A percentile compares a stretch with the other conserved stretches of the same genome.
These are phyloP conservation scores for Starmerella scarabaei DNA, from an alignment of 805 yeast genomes.

Conservation along the genomic window DNA sequence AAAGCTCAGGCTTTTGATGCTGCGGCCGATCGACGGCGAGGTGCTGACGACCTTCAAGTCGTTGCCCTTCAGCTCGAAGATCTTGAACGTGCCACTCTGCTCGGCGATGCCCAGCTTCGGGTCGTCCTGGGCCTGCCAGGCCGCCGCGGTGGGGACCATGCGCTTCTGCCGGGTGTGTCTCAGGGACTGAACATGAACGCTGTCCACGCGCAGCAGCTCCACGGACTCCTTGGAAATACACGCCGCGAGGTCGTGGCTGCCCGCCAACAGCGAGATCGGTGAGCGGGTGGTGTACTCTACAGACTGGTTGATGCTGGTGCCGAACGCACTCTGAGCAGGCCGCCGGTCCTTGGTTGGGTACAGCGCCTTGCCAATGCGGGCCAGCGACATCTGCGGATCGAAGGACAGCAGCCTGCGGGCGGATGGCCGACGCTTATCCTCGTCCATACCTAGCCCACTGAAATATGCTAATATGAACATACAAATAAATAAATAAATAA, in stretches of 20 bases:
- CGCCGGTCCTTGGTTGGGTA: constrained; percentile 1
- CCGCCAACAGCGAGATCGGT: constrained; percentile 9
- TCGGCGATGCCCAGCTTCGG: constrained; percentile 23
- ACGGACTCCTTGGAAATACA: constrained; percentile 6
- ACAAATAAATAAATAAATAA: background rate
- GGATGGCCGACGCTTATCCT: constrained; percentile 8
- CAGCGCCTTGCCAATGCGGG: constrained; percentile 19
- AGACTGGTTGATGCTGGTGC: too few species aligned
- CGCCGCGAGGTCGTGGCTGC: constrained; percentile 7
- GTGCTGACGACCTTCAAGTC: constrained; percentile 2
- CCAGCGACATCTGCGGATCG: constrained; percentile 18
- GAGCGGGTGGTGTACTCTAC: background rate
- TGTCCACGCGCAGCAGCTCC: constrained; percentile 15
- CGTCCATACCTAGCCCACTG: constrained; percentile 11
- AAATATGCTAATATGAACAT: background rate
- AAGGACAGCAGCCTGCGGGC: constrained; percentile 18
- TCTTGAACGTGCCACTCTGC: constrained; percentile 26
- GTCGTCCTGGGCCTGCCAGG: background rate
- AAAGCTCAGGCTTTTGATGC: constrained; percentile 49
- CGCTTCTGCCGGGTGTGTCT: constrained; percentile 4
- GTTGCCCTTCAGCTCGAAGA: constrained; percentile 24
- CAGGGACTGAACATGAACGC: background rate
- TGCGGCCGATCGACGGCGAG: constrained; percentile 26
- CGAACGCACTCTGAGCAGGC: too few species aligned
- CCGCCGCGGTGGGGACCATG: background rate